Evolutionary conservation across 306 rosid genomes (phyloP), one percentile per base, ranked within the genome.

Genomic region (Vigna unguiculata): DNA sequence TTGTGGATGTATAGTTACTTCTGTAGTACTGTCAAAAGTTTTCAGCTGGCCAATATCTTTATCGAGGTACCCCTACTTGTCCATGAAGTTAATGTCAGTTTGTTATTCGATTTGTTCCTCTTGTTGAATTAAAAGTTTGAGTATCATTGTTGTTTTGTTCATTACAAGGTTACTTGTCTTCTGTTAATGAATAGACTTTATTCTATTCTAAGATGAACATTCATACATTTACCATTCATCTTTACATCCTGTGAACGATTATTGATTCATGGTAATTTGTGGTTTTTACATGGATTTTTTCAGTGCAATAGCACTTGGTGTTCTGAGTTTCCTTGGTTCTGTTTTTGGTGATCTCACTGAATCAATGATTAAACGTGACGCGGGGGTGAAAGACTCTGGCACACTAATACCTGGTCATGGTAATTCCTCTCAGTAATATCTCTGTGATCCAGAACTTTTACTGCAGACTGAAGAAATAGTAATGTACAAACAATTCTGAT

Each of bases 371-470:
- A 95, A 95, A 81, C 96, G 97, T 9, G 99, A 95, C 30, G 99
- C 99, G 41, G 97, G 97, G 19, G 99, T 95, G 40, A 95, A 95
- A 81, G 99, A 95, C 79, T 95, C 99, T 20, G 99, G 99, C 62
- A 90, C 97, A 58, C 86, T 92, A 64, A 95, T 95, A 77, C 97
- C 97, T 51, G 99, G 99, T 83, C 99, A 95, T 81, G 99, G 99
- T 95, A 89, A 86, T 75, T 57, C 70, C 76, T 83, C 60, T 69
- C 57, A 54, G 58, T 61, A 57, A 73, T 67, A 19, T 63, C 46
- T 41, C 43, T 71, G 52, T 64, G 14, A 82, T 70, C 59, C 9
- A 61, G n/a, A n/a, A n/a, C 24, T 9, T 64, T 71, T 47, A 45
- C 30, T 4, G 22, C 24, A 12, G 17, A 36, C 25, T 20, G 22